Evolutionary conservation across 495 filamentous ascomycete genomes (phyloP).

Genomic region (Trichoderma parareesei): DNA sequence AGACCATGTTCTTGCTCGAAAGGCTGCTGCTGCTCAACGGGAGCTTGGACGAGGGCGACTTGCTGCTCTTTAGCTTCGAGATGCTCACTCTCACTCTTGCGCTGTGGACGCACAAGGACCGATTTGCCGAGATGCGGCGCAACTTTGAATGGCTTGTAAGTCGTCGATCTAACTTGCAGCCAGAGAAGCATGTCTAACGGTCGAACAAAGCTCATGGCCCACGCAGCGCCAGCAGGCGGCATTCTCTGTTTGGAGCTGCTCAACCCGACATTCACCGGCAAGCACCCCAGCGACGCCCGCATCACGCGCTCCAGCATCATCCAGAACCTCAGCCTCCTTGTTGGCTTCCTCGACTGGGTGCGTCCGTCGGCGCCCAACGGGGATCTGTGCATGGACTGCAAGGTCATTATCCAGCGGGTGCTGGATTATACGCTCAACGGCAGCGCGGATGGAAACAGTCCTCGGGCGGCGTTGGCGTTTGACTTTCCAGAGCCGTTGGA

Average conservation of each 20-base stretch:
- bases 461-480: slow-evolving; percentile 17
- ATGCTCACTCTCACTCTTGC: slow-evolving; percentile 32
- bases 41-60: slow-evolving; percentile 28
- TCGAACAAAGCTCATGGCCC: slow-evolving; percentile 31
- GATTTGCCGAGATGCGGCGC: slow-evolving; percentile 19
- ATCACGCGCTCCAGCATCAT: slow-evolving; percentile 52
- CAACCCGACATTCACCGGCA: slow-evolving; percentile 15
- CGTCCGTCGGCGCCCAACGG: slow-evolving; percentile 47
- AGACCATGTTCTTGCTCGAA: slow-evolving; percentile 56
- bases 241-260: slow-evolving; percentile 53
- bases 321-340: slow-evolving; percentile 56
- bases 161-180: not conserved
- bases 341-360: slow-evolving; percentile 50
- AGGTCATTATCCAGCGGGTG: slow-evolving; percentile 34
- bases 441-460: slow-evolving; percentile 10
- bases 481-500: slow-evolving; percentile 13
- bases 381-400: slow-evolving; percentile 39
- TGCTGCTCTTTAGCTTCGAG: slow-evolving; percentile 45
- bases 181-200: not conserved
- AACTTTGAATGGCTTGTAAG: slow-evolving; percentile 12
- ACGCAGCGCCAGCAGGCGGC: slow-evolving; percentile 50
- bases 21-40: slow-evolving; percentile 44
- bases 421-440: slow-evolving; percentile 38
- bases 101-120: slow-evolving; percentile 39
- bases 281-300: slow-evolving; percentile 29